These are phyloP conservation scores for Seminavis robusta DNA, from an alignment of 108 stramenopile species.

Conservation along the genomic window DNA sequence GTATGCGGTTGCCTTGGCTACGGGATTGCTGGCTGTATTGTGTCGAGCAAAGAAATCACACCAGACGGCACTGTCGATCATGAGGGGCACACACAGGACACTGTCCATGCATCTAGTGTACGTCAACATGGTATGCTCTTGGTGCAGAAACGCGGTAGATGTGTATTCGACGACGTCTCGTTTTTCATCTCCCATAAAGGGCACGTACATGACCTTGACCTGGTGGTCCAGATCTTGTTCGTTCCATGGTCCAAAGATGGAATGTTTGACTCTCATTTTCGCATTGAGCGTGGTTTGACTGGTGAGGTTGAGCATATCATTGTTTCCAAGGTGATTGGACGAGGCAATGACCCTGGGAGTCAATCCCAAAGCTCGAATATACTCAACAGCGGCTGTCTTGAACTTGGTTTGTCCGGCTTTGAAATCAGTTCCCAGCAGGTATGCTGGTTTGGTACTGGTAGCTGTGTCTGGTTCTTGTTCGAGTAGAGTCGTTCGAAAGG, in stretches of 20 bases:
- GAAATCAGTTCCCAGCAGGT: conserved; percentile 81
- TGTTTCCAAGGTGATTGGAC: conserved; percentile 88
- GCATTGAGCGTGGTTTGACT: conserved; percentile 55
- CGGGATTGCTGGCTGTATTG: conserved; percentile 27
- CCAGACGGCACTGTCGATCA: conserved; percentile 83
- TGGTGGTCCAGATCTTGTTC: conserved; percentile 77
- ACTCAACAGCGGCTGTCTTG: conserved; percentile 86
- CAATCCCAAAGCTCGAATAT: conserved; percentile 69
- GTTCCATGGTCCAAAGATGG: conserved; percentile 80
- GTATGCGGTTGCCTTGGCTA: conserved; percentile 78
- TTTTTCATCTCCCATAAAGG: conserved; percentile 85
- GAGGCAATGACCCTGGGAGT: conserved; percentile 77
- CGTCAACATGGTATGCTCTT: conserved; percentile 83
- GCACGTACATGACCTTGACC: conserved; percentile 82
- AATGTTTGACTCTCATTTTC: conserved; percentile 79
- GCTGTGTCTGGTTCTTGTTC: no score
- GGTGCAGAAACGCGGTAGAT: conserved; percentile 62
- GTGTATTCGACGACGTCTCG: conserved; percentile 89
- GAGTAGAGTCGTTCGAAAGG: conserved; percentile 39
- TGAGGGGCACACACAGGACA: conserved; percentile 84
- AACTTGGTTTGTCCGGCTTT: conserved; percentile 89
- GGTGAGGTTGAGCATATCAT: conserved; percentile 88
- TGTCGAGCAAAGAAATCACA: conserved; percentile 72
- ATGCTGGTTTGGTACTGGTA: conserved; percentile 26
- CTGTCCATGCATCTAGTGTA: conserved; percentile 87